Base-by-base conservation (phyloP, 306 rosid species). In the Vachellia collinsii region DNA sequence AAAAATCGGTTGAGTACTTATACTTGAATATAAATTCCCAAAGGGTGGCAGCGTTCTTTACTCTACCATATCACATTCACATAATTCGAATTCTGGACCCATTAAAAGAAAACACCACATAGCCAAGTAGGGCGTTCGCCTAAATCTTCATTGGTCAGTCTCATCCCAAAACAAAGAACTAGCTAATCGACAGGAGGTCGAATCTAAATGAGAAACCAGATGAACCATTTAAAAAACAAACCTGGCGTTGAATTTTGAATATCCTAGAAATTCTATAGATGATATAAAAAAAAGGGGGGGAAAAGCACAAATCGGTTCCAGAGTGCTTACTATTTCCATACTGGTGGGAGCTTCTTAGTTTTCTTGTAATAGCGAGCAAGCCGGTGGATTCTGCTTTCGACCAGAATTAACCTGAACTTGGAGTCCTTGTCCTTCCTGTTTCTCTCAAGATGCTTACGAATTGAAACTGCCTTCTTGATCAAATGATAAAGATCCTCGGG, bases 401-500 rank as follows among this genome's bases (percentile, higher is more conserved):
- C 98, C 54, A 94, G 84, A 80, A 94, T 94, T 89, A 94, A 85
- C 81, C 97, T 87, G 77, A 94, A 94, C 72, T 94, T 94, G n/a
- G 98, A 94, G 75, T 94, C 97, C 82, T 91, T 92, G 22, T 92
- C 98, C 83, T 90, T 92, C 23, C 97, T 90, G 70, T 94, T 94
- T 86, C 97, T 94, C 88, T 94, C 97, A 76, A 94, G 65, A 92
- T 91, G 97, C 94, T 91, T 94, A 79, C 97, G 80, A 6, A 91
- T 89, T 0, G 97, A 92, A 47, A 94, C 97, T 0, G 97, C 98
- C 80, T 92, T 93, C 91, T 93, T 93, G 75, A 93, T 93, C 85
- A 94, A 89, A 81, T 91, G 97, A 88, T 94, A 94, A 74, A 93
- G 85, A 83, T 93, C 98, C 97, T 94, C 98, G 0, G 98, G 98